A percentile compares a stretch with the other conserved stretches of the same genome.
These are phyloP conservation scores for Saitozyma podzolica DNA, from an alignment of 768 basidiomycete genomes.

Conservation along the genomic window DNA sequence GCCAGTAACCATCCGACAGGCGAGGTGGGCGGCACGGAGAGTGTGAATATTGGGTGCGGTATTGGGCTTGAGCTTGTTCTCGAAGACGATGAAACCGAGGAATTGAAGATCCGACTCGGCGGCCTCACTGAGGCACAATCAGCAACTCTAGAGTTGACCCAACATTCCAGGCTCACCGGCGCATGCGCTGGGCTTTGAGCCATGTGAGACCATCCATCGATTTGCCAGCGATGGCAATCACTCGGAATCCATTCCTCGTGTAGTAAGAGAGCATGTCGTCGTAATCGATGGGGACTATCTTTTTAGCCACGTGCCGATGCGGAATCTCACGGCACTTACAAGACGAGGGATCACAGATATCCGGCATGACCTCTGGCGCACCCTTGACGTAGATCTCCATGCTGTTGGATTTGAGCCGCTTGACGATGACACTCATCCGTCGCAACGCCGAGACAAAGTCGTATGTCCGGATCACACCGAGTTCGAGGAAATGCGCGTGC, in stretches of 20 bases:
- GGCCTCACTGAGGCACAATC: constrained; percentile 68
- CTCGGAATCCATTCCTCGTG: constrained; percentile 92
- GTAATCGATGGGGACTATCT: constrained; percentile 87
- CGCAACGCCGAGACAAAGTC: constrained; percentile 92
- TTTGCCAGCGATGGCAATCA: constrained; percentile 97
- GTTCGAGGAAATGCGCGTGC: constrained; percentile 95
- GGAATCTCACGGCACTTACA: constrained; percentile 60
- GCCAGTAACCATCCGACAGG: constrained; percentile 96
- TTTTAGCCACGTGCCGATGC: neutral
- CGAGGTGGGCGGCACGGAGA: constrained; percentile 82
- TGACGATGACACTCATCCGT: constrained; percentile 97
- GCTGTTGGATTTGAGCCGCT: constrained; percentile 83
- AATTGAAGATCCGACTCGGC: constrained; percentile 88
- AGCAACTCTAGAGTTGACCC: neutral
- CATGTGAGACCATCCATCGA: constrained; percentile 89
- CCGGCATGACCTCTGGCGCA: constrained; percentile 96
- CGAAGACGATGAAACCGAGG: constrained; percentile 93
- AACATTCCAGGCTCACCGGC: constrained; percentile 62
- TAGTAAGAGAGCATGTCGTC: constrained; percentile 96
- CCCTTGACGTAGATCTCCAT: constrained; percentile 99
- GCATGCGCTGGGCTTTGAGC: constrained; percentile 96
- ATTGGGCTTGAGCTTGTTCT: constrained; percentile 92
- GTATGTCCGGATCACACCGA: constrained; percentile 93
- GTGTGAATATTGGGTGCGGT: constrained; percentile 87
- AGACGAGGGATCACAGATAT: constrained; percentile 89